Evolutionary conservation across 2,329 filamentous ascomycete species (phyloP).

Genomic region (Hymenoscyphus scutula): DNA sequence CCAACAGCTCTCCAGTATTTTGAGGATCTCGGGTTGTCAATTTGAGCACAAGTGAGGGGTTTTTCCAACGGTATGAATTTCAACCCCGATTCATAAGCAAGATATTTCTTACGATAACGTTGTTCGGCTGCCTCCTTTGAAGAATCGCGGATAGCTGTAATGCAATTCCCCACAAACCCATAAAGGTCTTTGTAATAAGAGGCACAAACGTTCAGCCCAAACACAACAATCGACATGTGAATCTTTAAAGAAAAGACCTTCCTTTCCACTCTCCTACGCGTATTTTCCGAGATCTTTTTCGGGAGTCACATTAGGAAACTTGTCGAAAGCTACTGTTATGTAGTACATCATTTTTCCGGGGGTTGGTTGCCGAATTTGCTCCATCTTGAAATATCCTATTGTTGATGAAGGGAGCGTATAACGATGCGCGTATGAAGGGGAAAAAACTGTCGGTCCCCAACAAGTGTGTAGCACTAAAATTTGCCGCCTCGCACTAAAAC

Average conservation of each 20-base stretch:
- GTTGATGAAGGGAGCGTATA: background rate
- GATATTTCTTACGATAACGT: background rate
- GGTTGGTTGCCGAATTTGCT: background rate
- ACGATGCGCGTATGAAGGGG: background rate
- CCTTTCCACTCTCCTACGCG: background rate
- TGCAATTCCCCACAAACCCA: background rate
- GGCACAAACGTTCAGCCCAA: background rate
- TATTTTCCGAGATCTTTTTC: background rate
- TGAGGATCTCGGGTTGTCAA: background rate
- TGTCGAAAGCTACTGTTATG: background rate
- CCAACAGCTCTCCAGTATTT: background rate
- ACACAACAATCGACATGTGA: background rate
- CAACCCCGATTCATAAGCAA: background rate
- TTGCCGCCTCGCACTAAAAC: too few species aligned
- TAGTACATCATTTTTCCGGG: background rate
- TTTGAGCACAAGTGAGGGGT: background rate
- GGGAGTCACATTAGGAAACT: background rate
- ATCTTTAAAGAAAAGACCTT: slow-evolving; percentile 6
- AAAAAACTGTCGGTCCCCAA: too few species aligned
- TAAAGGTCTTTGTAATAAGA: background rate
- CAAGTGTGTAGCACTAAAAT: too few species aligned
- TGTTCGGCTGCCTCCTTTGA: background rate
- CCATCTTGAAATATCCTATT: background rate
- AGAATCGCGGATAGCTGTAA: background rate
- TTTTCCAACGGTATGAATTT: background rate